phyloP scores from a whole-genome alignment of 2,329 filamentous ascomycete species.

The Tolypocladium endophyticum region DNA sequence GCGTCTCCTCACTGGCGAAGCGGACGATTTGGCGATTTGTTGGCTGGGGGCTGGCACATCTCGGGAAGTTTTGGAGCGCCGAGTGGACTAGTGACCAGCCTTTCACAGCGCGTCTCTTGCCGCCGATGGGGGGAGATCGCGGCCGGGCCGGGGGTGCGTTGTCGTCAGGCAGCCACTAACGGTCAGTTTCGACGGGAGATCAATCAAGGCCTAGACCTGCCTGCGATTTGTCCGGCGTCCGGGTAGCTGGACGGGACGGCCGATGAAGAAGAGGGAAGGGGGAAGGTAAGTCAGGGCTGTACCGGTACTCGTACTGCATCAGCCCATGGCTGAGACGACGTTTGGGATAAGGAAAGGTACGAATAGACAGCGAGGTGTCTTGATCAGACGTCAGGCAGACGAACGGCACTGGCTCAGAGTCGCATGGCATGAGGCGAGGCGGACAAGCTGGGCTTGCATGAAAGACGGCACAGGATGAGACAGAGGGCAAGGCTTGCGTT shows the following conservation, averaged over 20 bases:
- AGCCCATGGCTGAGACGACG: not conserved
- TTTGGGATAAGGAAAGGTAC: not conserved
- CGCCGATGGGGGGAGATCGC: constrained; percentile 19
- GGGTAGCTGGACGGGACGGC: not conserved
- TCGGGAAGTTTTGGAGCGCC: constrained; percentile 10
- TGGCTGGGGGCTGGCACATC: constrained; percentile 4
- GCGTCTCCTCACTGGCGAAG: not conserved
- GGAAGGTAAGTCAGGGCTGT: not conserved
- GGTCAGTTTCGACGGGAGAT: not conserved
- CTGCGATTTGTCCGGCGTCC: not conserved
- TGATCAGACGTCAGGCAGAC: constrained; percentile 1
- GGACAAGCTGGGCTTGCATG: constrained; percentile 1
- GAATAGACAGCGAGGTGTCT: not conserved
- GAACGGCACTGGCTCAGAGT: not conserved
- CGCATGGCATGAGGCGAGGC: constrained; percentile 3
- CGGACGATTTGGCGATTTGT: constrained; percentile 3
- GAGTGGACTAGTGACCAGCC: constrained; percentile 13
- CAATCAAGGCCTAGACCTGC: not conserved
- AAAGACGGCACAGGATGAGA: constrained; percentile 1
- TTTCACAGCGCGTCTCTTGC: constrained; percentile 28
- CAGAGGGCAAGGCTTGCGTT: not conserved
- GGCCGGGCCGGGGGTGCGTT: constrained; percentile 3
- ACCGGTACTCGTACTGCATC: not conserved
- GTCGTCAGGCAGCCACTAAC: constrained; percentile 4
- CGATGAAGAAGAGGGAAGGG: not conserved